Conservation (phyloP, 2,329 filamentous ascomycete genomes). For the Erysiphe neolycopersici region DNA sequence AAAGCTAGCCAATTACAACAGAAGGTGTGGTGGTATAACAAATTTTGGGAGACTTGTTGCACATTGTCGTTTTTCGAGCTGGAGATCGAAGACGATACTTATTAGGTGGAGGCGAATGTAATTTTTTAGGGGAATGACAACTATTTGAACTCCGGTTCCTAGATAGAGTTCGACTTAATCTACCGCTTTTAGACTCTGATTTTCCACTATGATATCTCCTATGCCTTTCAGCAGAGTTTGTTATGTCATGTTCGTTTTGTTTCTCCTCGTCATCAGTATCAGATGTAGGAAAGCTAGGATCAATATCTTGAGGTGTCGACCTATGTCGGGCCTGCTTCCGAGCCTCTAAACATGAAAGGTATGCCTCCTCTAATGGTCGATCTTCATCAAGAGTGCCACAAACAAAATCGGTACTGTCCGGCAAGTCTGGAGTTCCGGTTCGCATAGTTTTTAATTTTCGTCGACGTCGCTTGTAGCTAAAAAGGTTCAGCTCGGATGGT, state of each 20-base stretch:
- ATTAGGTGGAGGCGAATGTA: constrained; percentile 13
- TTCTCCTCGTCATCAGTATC: constrained; percentile 62
- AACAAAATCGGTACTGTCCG: constrained; percentile 97
- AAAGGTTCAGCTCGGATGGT: too few species aligned
- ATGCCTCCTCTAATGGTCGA: constrained; percentile 76
- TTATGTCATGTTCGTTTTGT: constrained; percentile 15
- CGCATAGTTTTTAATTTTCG: constrained; percentile 22
- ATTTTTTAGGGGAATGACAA: constrained; percentile 32
- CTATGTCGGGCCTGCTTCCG: constrained; percentile 60
- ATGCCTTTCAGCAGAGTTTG: not conserved
- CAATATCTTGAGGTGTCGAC: constrained; percentile 79
- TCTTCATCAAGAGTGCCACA: constrained; percentile 94
- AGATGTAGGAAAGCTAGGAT: constrained; percentile 88
- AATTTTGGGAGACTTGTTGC: constrained; percentile 8
- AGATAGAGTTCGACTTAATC: constrained; percentile 21
- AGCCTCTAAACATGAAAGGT: constrained; percentile 59
- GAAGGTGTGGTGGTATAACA: too few species aligned
- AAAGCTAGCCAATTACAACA: too few species aligned
- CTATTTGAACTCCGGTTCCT: constrained; percentile 18
- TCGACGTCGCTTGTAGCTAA: constrained; percentile 1
- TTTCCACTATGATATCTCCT: constrained; percentile 37
- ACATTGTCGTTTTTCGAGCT: constrained; percentile 18
- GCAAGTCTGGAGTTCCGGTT: constrained; percentile 52
- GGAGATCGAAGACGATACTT: constrained; percentile 31
- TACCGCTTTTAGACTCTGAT: constrained; percentile 31